Evolutionary conservation across 371 early-diverging fungal species (phyloP), one percentile per base, ranked within the genome.

Genomic region (Mucor sp.): DNA sequence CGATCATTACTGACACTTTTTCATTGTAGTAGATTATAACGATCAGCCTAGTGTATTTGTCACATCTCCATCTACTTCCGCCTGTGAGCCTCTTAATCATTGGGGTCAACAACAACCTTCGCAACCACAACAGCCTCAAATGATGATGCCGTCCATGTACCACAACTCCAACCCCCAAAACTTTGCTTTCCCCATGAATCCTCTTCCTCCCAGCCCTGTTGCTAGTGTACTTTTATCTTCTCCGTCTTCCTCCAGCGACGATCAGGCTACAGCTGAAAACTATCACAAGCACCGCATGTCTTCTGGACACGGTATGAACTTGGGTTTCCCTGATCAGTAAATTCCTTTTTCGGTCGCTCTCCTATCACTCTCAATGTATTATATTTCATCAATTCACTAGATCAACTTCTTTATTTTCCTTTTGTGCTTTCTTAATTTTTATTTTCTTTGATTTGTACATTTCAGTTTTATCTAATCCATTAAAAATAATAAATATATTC

Each of bases 31-130:
- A 43, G 47, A 67, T n/a, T 35, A 32, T 3, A 37, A 37, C 21
- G 37, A 55, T 5, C 68, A 68, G 28, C 68, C 63, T 23, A 63
- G 59, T n/a, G 58, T 68, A 37, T 58, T 63, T 58, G 62, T 68
- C 19, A 68, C 68, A 21, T 58, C 68, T n/a, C 68, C 68, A 21
- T 44, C 59, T 57, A 32, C 58, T 3, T 44, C 53, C 23, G 19
- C 21, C 25, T 43, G 44, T 35, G 43, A 67, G 35, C 62, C 61
- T 4, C 19, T 65, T 14, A 35, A 60, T 19, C 55, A 32, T 32
- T 62, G 62, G 50, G 32, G 44, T 27, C 55, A 28, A 21, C 65
- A 14, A 32, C 27, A 44, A 37, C n/a, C 33, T 44, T 53, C 48
- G 28, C 56, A 64, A 28, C 37, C 14, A 28, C 23, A 47, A 17